Evolutionary conservation across 192 early-diverging fungal species (phyloP).

Genomic region (Rhizoclosmatium sp.): DNA sequence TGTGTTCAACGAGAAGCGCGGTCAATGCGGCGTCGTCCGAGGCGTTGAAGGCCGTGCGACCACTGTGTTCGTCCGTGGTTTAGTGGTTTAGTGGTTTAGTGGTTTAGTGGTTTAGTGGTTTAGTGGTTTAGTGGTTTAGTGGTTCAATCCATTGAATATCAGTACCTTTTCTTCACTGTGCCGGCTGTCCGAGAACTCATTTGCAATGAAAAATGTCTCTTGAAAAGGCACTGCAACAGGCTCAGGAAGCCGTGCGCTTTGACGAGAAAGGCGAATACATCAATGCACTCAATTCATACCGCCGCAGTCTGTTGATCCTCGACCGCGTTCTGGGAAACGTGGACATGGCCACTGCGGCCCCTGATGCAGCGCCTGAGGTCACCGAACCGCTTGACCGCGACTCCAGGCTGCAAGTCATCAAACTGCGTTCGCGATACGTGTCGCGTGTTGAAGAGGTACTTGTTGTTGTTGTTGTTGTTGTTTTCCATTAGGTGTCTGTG

Average conservation of each 20-base stretch:
- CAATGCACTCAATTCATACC: background rate
- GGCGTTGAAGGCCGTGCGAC: background rate
- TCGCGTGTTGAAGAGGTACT: constrained; percentile 8
- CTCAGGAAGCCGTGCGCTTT: background rate
- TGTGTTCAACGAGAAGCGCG: constrained; percentile 2
- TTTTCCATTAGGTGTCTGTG: background rate
- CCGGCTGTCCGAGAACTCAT: too few species aligned
- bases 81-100: too few species aligned
- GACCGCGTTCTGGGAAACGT: background rate
- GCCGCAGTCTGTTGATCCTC: background rate
- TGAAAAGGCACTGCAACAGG: constrained; percentile 6
- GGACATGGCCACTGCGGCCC: background rate
- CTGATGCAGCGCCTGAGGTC: background rate
- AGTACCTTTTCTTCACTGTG: too few species aligned
- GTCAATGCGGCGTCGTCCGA: constrained; percentile 4
- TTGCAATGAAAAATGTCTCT: background rate
- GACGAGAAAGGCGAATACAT: background rate
- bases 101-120: too few species aligned
- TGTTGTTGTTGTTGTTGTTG: background rate
- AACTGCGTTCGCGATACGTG: constrained; percentile 8
- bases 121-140: too few species aligned
- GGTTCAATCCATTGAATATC: too few species aligned
- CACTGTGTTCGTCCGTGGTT: background rate
- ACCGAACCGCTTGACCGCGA: background rate
- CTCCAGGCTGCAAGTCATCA: background rate